These are phyloP conservation scores for Diaporthe amygdali DNA, from an alignment of 2,329 filamentous ascomycete species.

Conservation along the genomic window DNA sequence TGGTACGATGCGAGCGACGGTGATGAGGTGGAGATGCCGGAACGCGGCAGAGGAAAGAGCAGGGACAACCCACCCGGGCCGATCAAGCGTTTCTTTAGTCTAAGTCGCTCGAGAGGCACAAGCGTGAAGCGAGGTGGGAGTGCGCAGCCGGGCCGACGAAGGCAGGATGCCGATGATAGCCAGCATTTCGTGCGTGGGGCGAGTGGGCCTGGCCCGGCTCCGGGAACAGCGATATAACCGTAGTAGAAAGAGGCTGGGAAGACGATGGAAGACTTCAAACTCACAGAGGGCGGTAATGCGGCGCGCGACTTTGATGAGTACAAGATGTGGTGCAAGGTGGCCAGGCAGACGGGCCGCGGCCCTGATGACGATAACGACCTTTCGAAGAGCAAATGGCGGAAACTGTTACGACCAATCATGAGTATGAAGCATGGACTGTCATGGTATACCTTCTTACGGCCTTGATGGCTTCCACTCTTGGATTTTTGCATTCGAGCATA, in stretches of 20 bases:
- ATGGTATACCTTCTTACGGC: background rate
- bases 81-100: conserved; percentile 24
- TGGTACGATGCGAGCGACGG: conserved; percentile 54
- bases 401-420: background rate
- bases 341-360: background rate
- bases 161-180: background rate
- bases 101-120: conserved; percentile 18
- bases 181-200: background rate
- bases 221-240: conserved; percentile 21
- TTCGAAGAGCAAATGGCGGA: background rate
- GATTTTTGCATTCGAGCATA: conserved; percentile 2
- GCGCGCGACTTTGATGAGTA: background rate
- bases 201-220: conserved; percentile 11
- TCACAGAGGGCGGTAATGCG: background rate
- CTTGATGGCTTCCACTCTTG: background rate
- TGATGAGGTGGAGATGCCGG: conserved; percentile 25
- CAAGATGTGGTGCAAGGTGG: background rate
- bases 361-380: conserved; percentile 1
- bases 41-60: conserved; percentile 9
- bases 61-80: background rate
- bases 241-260: background rate
- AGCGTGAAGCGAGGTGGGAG: conserved; percentile 19
- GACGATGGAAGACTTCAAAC: background rate
- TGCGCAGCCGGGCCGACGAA: background rate
- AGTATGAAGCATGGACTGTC: conserved; percentile 8